Percentiles rank a stretch among this genome's conserved stretches.
phyloP scores from a whole-genome alignment of 1,139 yeast genomes.

The Scheffersomyces stambukii region DNA sequence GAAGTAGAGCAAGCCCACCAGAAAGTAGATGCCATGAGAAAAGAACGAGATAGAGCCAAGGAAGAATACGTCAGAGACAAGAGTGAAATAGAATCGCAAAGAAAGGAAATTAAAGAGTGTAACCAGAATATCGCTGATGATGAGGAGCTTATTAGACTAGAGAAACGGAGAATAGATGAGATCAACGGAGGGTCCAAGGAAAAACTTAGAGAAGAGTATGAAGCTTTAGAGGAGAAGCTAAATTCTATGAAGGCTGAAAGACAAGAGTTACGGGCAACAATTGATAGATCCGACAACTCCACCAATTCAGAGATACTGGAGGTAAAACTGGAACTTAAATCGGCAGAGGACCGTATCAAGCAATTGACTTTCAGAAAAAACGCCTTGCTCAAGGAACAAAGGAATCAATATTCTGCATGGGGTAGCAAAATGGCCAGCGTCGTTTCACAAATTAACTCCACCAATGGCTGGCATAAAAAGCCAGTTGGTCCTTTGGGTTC shows the following conservation, averaged over 20 bases:
- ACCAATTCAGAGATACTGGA: slow-evolving; percentile 5
- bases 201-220: slow-evolving; percentile 14
- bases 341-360: slow-evolving; percentile 2
- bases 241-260: slow-evolving; percentile 4
- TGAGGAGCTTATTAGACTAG: slow-evolving; percentile 25
- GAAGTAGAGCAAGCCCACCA: slow-evolving; percentile 14
- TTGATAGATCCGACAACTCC: slow-evolving; percentile 2
- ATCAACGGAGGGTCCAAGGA: slow-evolving; percentile 40
- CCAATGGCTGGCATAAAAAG: slow-evolving; percentile 33
- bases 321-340: slow-evolving; percentile 2
- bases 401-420: slow-evolving; percentile 42
- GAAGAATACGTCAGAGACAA: slow-evolving; percentile 14
- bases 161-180: slow-evolving; percentile 34
- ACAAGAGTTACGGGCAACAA: slow-evolving; percentile 8
- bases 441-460: slow-evolving; percentile 36
- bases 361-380: slow-evolving; percentile 5
- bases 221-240: slow-evolving; percentile 6
- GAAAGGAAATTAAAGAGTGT: slow-evolving; percentile 11
- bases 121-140: slow-evolving; percentile 22
- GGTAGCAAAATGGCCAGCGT: slow-evolving; percentile 39
- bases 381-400: slow-evolving; percentile 13
- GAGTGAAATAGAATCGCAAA: slow-evolving; percentile 5
- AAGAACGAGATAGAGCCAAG: no score
- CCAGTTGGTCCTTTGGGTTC: slow-evolving; percentile 90
- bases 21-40: slow-evolving; percentile 3